Base-by-base conservation (phyloP, 108 stramenopile species). In the Pseudonitzschia multiseries region DNA sequence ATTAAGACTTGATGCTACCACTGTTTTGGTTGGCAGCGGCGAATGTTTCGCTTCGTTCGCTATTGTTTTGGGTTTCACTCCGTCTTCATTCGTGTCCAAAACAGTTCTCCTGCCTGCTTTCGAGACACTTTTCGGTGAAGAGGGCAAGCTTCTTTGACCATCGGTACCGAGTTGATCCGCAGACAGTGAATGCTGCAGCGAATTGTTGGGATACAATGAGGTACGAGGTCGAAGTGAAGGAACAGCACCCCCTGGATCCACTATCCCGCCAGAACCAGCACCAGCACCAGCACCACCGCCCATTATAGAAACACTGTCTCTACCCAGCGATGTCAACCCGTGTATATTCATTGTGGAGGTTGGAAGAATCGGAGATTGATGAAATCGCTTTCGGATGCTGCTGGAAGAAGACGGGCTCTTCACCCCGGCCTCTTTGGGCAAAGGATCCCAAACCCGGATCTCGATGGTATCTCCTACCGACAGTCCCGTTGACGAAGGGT, bases 401-500 rank as follows among this genome's bases (percentile, higher is more conserved):
- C 12, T 4, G 0, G 46, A 14, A 40, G 61, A 62, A 13, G 27
- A 10, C n/a, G 57, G 61, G 40, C 60, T 48, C 22, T 72, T 60
- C 31, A 29, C 43, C 40, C 32, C 44, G 15, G 43, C 48, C 22
- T 73, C 70, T 32, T 72, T 67, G 10, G 82, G 69, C 21, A 78
- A 69, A 6, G 82, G 76, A 79, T 86, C 85, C 93, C 93, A 95
- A 43, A 95, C 90, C 53, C 89, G 79, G 41, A 95, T 91, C 79
- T 92, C 91, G 32, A 95, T 86, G 59, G 89, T 79, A 71, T 92
- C 85, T 24, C 89, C 89, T 15, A 81, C 77, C 33, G 79, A 56
- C 51, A 80, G 43, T 31, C 53, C 42, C n/a, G 32, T 50, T 27
- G 48, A 26, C 2, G 69, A 66, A 33, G 0, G 15, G 14, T 68